Evolutionary conservation across 148 eudicot species (phyloP).

Genomic region (Rhododendron simsii): DNA sequence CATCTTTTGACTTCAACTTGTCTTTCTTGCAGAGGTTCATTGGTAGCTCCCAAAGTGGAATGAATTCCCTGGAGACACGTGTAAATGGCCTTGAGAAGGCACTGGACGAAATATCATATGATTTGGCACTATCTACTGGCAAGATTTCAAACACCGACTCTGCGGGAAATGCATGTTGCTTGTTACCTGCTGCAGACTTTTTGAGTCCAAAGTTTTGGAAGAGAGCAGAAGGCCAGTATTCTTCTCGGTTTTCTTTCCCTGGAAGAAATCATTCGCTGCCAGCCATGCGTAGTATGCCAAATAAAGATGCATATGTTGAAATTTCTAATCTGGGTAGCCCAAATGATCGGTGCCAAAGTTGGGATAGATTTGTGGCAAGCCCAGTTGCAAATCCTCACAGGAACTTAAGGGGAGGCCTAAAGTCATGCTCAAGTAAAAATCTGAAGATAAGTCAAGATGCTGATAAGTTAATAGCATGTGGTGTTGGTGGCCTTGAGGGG

Average conservation of each 20-base stretch:
- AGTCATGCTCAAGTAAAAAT: slow-evolving; percentile 11
- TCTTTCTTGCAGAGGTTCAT: slow-evolving; percentile 51
- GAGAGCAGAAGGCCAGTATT: slow-evolving; percentile 42
- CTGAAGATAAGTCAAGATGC: slow-evolving; percentile 19
- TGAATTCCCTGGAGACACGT: slow-evolving; percentile 65
- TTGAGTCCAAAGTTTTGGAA: slow-evolving; percentile 74
- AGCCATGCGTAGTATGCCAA: slow-evolving; percentile 8
- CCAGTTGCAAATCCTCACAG: slow-evolving; percentile 4
- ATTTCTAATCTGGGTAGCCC: slow-evolving; percentile 20
- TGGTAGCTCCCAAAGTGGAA: slow-evolving; percentile 74
- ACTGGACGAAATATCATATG: slow-evolving; percentile 60
- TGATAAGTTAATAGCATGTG: slow-evolving; percentile 29
- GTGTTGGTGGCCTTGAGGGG: slow-evolving; percentile 33
- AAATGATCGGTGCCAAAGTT: slow-evolving; percentile 16
- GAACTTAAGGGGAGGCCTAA: slow-evolving; percentile 21
- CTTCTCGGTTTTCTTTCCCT: slow-evolving; percentile 28
- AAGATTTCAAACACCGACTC: slow-evolving; percentile 37
- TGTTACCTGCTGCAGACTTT: slow-evolving; percentile 64
- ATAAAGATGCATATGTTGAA: slow-evolving; percentile 27
- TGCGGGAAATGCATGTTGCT: slow-evolving; percentile 49
- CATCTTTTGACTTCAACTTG: background rate
- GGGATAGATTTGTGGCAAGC: slow-evolving; percentile 3
- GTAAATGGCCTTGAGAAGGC: slow-evolving; percentile 74
- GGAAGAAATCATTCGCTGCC: slow-evolving; percentile 17
- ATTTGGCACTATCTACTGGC: slow-evolving; percentile 53